Conservation (phyloP, 345 rosid species). For the Aquilaria yunnanensis region DNA sequence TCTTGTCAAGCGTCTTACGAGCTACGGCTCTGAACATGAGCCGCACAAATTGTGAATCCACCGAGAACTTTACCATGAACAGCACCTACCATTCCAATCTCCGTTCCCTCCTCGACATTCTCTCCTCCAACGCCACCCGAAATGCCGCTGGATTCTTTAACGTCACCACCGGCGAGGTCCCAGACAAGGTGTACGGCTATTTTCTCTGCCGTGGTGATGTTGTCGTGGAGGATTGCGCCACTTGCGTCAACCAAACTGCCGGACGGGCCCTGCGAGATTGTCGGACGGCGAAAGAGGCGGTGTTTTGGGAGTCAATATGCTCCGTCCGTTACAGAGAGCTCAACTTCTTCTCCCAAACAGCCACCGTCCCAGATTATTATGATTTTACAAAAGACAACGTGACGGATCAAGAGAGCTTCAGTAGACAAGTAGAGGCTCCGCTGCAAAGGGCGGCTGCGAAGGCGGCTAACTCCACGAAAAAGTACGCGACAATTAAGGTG, state of each 20-base stretch:
- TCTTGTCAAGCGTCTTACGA: too few species aligned
- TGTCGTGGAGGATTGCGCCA: neutral
- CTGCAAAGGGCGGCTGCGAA: neutral
- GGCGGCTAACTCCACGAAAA: slow-evolving; percentile 6
- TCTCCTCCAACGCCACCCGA: slow-evolving; percentile 11
- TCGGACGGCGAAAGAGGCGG: slow-evolving; percentile 3
- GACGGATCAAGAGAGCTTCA: slow-evolving; percentile 1
- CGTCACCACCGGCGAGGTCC: slow-evolving; percentile 5
- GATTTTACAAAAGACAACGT: neutral
- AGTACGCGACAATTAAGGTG: slow-evolving; percentile 24
- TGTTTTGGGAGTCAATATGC: slow-evolving; percentile 19
- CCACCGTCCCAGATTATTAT: neutral
- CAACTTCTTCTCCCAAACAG: neutral
- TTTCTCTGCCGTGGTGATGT: slow-evolving; percentile 31
- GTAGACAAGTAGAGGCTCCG: neutral
- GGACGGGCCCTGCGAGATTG: slow-evolving; percentile 1
- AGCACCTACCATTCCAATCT: slow-evolving; percentile 9
- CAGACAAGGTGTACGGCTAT: slow-evolving; percentile 15
- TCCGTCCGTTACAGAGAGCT: slow-evolving; percentile 10
- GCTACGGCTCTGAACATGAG: too few species aligned
- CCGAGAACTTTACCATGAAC: slow-evolving; percentile 1
- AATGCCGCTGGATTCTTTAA: slow-evolving; percentile 14
- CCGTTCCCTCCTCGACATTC: slow-evolving; percentile 8
- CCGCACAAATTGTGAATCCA: too few species aligned
- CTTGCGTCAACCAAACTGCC: slow-evolving; percentile 12